Conservation (phyloP, 129 eudicot species). For the Dittrichia graveolens region DNA sequence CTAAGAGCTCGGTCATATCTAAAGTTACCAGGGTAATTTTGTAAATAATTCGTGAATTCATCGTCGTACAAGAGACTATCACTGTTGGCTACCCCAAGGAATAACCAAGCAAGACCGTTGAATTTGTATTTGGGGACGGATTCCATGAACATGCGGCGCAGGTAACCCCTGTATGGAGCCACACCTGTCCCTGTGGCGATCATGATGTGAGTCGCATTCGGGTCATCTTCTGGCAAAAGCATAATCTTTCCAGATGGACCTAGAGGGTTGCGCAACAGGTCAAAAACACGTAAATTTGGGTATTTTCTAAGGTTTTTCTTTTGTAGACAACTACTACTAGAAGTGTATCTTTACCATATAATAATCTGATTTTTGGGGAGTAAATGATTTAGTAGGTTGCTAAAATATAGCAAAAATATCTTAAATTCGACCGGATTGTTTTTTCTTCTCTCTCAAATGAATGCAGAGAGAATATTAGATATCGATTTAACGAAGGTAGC, state of each 20-base stretch:
- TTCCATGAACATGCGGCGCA: constrained; percentile 99
- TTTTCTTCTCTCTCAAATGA: too few species aligned
- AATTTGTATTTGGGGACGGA: constrained; percentile 77
- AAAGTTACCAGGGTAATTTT: constrained; percentile 78
- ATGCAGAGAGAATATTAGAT: too few species aligned
- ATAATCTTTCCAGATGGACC: constrained; percentile 96
- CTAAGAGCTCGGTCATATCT: constrained; percentile 89
- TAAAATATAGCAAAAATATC: too few species aligned
- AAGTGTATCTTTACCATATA: too few species aligned
- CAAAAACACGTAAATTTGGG: constrained; percentile 29
- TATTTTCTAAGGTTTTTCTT: too few species aligned
- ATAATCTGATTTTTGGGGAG: too few species aligned
- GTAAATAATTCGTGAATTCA: constrained; percentile 74
- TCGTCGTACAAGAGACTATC: constrained; percentile 92
- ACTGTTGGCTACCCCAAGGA: constrained; percentile 92
- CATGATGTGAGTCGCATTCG: constrained; percentile 95
- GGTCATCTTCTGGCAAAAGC: constrained; percentile 94
- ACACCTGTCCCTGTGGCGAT: constrained; percentile 98
- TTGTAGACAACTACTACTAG: too few species aligned
- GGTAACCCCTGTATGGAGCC: constrained; percentile 96
- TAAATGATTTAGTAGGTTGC: too few species aligned
- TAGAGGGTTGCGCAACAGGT: too few species aligned
- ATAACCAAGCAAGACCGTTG: constrained; percentile 91
- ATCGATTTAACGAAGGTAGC: too few species aligned
- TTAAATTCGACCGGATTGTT: too few species aligned